Percentiles rank a stretch among this genome's conserved stretches.
phyloP scores from a whole-genome alignment of 1,284 basidiomycete species.

The Heliocybe sulcata region DNA sequence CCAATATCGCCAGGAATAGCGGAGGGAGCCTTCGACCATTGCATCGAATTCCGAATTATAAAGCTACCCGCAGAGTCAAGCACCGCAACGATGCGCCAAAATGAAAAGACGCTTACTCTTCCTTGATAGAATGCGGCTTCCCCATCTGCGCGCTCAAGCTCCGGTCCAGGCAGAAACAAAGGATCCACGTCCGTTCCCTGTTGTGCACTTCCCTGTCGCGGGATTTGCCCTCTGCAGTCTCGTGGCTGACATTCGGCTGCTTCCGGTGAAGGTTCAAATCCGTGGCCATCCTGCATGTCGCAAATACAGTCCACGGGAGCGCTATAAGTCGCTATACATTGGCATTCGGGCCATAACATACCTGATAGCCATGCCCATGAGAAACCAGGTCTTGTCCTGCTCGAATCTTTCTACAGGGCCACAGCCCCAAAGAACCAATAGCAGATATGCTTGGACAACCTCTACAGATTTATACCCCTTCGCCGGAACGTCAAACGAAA shows the following conservation, averaged over 20 bases:
- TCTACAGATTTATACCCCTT: slow-evolving; percentile 93
- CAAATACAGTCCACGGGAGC: neutral
- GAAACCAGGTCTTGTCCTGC: slow-evolving; percentile 93
- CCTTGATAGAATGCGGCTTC: slow-evolving; percentile 79
- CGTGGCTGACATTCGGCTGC: slow-evolving; percentile 58
- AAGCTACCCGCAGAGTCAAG: slow-evolving; percentile 37
- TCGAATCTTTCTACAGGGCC: slow-evolving; percentile 94
- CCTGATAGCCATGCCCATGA: slow-evolving; percentile 83
- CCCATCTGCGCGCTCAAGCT: slow-evolving; percentile 92
- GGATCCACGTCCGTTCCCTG: slow-evolving; percentile 89
- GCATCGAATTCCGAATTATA: slow-evolving; percentile 79
- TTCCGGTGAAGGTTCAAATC: slow-evolving; percentile 95
- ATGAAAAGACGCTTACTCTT: slow-evolving; percentile 57
- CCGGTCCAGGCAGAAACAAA: slow-evolving; percentile 87
- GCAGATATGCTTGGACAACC: slow-evolving; percentile 86
- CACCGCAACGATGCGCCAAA: slow-evolving; percentile 6
- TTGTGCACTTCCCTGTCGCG: slow-evolving; percentile 85
- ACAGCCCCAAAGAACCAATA: slow-evolving; percentile 79
- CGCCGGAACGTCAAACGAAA: slow-evolving; percentile 86
- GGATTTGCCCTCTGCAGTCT: slow-evolving; percentile 67
- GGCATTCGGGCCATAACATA: slow-evolving; percentile 18
- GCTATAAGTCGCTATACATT: neutral
- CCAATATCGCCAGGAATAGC: slow-evolving; percentile 58
- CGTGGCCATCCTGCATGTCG: slow-evolving; percentile 78
- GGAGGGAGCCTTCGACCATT: slow-evolving; percentile 62